Percentiles rank a stretch among this genome's conserved stretches.
These are phyloP conservation scores for Phytophthora idaei DNA, from an alignment of 352 stramenopile genomes.

Conservation along the genomic window DNA sequence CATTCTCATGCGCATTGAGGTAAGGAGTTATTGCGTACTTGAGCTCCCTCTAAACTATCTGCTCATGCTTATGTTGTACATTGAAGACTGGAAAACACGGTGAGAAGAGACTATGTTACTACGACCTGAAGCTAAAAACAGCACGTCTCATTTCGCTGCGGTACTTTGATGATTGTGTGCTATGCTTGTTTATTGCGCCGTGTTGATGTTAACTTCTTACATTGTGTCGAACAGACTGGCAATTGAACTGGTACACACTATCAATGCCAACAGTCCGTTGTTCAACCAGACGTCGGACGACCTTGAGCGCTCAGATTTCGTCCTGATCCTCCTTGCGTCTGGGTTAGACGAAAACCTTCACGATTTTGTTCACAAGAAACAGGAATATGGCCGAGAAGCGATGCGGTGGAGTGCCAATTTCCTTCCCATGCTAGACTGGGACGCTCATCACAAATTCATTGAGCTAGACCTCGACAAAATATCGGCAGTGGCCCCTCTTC, in stretches of 20 bases:
- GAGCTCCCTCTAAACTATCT: neutral
- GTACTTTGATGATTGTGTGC: constrained; percentile 11
- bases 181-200: neutral
- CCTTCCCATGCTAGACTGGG: constrained; percentile 47
- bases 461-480: constrained; percentile 57
- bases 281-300: constrained; percentile 41
- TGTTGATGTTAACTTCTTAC: neutral
- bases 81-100: constrained; percentile 40
- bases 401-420: constrained; percentile 58
- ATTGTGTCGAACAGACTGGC: constrained; percentile 43
- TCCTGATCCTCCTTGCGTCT: constrained; percentile 61
- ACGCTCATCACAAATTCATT: constrained; percentile 32
- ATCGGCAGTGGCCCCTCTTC: constrained; percentile 31
- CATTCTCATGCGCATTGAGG: constrained; percentile 70
- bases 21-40: constrained; percentile 4
- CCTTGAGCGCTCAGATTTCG: constrained; percentile 48
- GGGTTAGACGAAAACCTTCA: constrained; percentile 67
- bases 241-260: constrained; percentile 53
- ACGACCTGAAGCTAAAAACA: constrained; percentile 56
- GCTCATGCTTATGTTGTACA: neutral
- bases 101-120: constrained; percentile 68
- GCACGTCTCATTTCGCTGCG: constrained; percentile 56
- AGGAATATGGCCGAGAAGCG: constrained; percentile 47
- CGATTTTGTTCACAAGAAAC: constrained; percentile 61
- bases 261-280: constrained; percentile 52